Conservation (phyloP, 208 protist genomes). For the Wallacemonas sp. region DNA sequence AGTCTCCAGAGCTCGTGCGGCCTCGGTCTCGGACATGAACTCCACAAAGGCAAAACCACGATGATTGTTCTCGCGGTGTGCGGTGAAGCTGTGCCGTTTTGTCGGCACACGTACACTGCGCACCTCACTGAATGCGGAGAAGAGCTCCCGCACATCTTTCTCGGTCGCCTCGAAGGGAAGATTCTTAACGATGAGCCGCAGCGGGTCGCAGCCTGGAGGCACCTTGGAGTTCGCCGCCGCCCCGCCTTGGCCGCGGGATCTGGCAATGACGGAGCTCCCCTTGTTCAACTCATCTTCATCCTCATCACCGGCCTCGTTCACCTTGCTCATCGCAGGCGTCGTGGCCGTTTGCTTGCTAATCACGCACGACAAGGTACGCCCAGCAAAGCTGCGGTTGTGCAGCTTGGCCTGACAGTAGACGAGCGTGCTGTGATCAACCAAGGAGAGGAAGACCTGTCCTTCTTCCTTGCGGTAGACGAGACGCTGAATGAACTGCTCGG, state of each 20-base stretch:
- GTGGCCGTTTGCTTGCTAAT: slow-evolving; percentile 63
- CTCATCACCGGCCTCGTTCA: slow-evolving; percentile 6
- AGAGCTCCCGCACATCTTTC: slow-evolving; percentile 96
- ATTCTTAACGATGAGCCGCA: slow-evolving; percentile 98
- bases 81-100: slow-evolving; percentile 87
- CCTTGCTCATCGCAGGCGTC: slow-evolving; percentile 7
- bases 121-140: slow-evolving; percentile 95
- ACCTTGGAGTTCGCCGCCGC: slow-evolving; percentile 20
- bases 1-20: slow-evolving; percentile 89
- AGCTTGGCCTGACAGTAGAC: slow-evolving; percentile 58
- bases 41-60: slow-evolving; percentile 99
- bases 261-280: slow-evolving; percentile 28
- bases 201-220: slow-evolving; percentile 80
- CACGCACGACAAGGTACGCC: slow-evolving; percentile 69
- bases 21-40: slow-evolving; percentile 96
- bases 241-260: slow-evolving; percentile 10
- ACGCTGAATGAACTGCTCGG: slow-evolving; percentile 91
- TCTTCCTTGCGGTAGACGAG: slow-evolving; percentile 85
- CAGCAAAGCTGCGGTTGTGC: slow-evolving; percentile 57
- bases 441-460: slow-evolving; percentile 95
- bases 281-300: slow-evolving; percentile 27
- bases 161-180: slow-evolving; percentile 98
- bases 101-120: slow-evolving; percentile 95
- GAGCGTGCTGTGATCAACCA: slow-evolving; percentile 52
- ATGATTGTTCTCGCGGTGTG: slow-evolving; percentile 87